Evolutionary conservation across 768 basidiomycete genomes (phyloP), one percentile per base, ranked within the genome.

Genomic region (Melanogaster broomeanus): DNA sequence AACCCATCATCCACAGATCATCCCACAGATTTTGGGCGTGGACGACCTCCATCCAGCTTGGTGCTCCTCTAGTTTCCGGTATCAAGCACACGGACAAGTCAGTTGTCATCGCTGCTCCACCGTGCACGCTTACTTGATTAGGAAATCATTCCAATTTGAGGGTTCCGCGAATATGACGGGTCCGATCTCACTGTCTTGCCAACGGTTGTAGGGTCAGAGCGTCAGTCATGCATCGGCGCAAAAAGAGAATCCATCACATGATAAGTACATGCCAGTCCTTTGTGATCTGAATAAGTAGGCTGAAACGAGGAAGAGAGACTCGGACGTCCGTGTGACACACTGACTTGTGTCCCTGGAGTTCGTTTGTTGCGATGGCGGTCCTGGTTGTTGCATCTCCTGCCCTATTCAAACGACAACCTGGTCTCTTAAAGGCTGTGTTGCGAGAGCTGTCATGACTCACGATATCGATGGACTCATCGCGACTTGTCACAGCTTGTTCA

Each of bases 201-300:
- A 38, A 46, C 45, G 24, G 45, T 47, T 47, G 45, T 35, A 47
- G 45, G 45, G 45, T 47, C n/a, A n/a, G 45, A 18, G 19, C 45
- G 38, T 35, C 45, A 37, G 6, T n/a, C 16, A 28, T n/a, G 11
- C 21, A 41, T 22, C 8, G n/a, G n/a, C n/a, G n/a, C n/a, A n/a
- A n/a, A n/a, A n/a, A n/a, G n/a, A n/a, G n/a, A n/a, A n/a, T n/a
- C n/a, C n/a, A n/a, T n/a, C n/a, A n/a, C n/a, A n/a, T n/a, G n/a
- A n/a, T 5, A 4, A 25, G 9, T 22, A 27, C 43, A 45, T n/a
- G n/a, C n/a, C n/a, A n/a, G n/a, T n/a, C n/a, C n/a, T n/a, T n/a
- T n/a, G n/a, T n/a, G n/a, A 27, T 3, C 16, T 16, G 27, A 18
- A 44, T 31, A 44, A 22, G n/a, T n/a, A n/a, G n/a, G n/a, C n/a